A percentile compares a stretch with the other conserved stretches of the same genome.
These are phyloP conservation scores for Diaporthe ilicicola DNA, from an alignment of 2,329 filamentous ascomycete species.

Conservation along the genomic window DNA sequence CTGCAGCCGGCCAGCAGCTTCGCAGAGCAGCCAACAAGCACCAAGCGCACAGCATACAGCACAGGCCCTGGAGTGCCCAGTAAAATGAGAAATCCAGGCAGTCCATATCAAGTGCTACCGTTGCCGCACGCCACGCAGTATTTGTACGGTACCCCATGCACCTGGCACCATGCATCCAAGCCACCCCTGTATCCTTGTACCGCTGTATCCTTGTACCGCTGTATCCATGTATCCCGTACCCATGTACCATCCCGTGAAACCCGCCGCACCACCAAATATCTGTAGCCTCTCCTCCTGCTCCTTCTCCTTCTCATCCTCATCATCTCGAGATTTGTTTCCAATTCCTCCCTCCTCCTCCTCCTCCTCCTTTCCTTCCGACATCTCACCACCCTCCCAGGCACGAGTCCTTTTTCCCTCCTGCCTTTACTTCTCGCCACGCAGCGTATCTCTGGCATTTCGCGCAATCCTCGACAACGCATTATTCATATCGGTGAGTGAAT, in stretches of 20 bases:
- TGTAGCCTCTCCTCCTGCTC: conserved; percentile 12
- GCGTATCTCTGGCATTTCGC: not conserved
- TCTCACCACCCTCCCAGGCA: not conserved
- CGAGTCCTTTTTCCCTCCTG: not conserved
- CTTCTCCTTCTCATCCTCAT: conserved; percentile 17
- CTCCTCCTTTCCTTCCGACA: not conserved
- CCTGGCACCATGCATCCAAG: not conserved
- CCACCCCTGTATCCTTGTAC: not conserved
- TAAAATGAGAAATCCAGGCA: not conserved
- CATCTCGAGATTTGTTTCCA: conserved; percentile 13
- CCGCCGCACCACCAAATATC: conserved; percentile 23
- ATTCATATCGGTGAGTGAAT: conserved; percentile 13
- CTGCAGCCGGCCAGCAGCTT: not conserved
- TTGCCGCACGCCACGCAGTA: not conserved
- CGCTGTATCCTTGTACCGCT: not conserved
- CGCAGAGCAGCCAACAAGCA: not conserved
- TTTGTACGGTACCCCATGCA: not conserved
- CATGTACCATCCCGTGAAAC: conserved; percentile 18
- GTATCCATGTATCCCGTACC: conserved; percentile 10
- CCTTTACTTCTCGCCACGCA: not conserved
- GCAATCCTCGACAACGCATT: not conserved
- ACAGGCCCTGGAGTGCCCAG: conserved; percentile 10
- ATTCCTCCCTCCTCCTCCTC: conserved; percentile 3
- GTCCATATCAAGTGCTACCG: conserved; percentile 19
- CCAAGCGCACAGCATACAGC: not conserved